These are phyloP conservation scores for Fagopyrum tataricum DNA, from an alignment of 148 eudicot genomes.

Conservation along the genomic window DNA sequence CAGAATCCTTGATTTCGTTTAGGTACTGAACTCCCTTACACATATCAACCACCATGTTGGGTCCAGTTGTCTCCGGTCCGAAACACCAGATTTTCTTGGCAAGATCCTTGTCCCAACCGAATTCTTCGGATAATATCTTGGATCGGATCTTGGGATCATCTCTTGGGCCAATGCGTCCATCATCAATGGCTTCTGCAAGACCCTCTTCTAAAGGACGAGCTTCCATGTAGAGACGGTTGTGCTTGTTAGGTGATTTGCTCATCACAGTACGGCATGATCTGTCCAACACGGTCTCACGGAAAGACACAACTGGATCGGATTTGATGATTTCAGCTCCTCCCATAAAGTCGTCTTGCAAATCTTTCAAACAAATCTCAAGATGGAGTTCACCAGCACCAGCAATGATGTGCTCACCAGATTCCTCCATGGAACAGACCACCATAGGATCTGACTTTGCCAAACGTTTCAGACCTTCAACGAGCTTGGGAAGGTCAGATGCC, in stretches of 20 bases:
- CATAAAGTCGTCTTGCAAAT: conserved; percentile 69
- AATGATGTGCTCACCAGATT: conserved; percentile 77
- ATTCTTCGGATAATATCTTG: conserved; percentile 65
- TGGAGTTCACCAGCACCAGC: conserved; percentile 85
- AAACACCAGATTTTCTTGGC: conserved; percentile 82
- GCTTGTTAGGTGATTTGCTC: conserved; percentile 88
- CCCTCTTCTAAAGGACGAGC: conserved; percentile 76
- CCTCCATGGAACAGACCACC: conserved; percentile 73
- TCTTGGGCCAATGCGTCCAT: conserved; percentile 69
- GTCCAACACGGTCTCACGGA: conserved; percentile 75
- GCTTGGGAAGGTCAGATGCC: conserved; percentile 81
- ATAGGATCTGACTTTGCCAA: conserved; percentile 78
- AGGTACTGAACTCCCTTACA: conserved; percentile 85
- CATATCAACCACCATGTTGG: conserved; percentile 85
- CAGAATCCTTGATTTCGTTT: conserved; percentile 82
- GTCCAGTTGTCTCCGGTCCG: conserved; percentile 74
- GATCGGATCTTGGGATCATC: conserved; percentile 64
- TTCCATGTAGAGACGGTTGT: conserved; percentile 77
- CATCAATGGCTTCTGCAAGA: conserved; percentile 74
- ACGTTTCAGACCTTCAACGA: conserved; percentile 75
- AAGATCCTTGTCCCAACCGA: conserved; percentile 80
- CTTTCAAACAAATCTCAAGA: conserved; percentile 74
- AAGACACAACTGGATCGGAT: conserved; percentile 74
- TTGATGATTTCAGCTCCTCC: conserved; percentile 64
- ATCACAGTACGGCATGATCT: conserved; percentile 58